Percentiles rank a stretch among this genome's conserved stretches.
Evolutionary conservation across 306 rosid species (phyloP).

Genomic region (Vigna nakashimae): DNA sequence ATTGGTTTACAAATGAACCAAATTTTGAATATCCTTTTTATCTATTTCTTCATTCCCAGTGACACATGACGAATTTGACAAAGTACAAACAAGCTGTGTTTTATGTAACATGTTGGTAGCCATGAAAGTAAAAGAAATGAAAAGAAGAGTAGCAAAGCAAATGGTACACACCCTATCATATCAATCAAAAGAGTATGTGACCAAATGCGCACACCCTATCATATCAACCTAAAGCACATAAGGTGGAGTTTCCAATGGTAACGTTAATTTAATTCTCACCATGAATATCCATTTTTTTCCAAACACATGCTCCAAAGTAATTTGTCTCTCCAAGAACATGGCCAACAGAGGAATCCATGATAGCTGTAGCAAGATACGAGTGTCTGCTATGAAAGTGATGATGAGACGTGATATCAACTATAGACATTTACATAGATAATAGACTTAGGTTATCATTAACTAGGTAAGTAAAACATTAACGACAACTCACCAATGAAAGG

Average conservation of each 20-base stretch:
- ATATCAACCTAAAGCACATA: not conserved
- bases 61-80: too few species aligned
- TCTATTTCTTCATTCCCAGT: too few species aligned
- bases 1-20: too few species aligned
- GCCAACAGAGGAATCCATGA: not conserved
- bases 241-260: slow-evolving; percentile 14
- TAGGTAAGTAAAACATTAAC: too few species aligned
- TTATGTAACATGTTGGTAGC: not conserved
- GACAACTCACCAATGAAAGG: too few species aligned
- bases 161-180: not conserved
- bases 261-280: not conserved
- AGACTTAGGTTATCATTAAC: not conserved
- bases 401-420: not conserved
- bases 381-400: slow-evolving; percentile 1
- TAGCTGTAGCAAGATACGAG: not conserved
- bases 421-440: not conserved
- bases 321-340: slow-evolving; percentile 7
- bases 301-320: not conserved
- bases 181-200: not conserved
- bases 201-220: not conserved
- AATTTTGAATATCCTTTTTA: too few species aligned
- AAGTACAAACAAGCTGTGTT: too few species aligned
- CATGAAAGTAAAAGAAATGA: not conserved
- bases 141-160: not conserved
- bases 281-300: not conserved